Evolutionary conservation across 1,284 basidiomycete species (phyloP).

Genomic region (Pholiota adiposa): DNA sequence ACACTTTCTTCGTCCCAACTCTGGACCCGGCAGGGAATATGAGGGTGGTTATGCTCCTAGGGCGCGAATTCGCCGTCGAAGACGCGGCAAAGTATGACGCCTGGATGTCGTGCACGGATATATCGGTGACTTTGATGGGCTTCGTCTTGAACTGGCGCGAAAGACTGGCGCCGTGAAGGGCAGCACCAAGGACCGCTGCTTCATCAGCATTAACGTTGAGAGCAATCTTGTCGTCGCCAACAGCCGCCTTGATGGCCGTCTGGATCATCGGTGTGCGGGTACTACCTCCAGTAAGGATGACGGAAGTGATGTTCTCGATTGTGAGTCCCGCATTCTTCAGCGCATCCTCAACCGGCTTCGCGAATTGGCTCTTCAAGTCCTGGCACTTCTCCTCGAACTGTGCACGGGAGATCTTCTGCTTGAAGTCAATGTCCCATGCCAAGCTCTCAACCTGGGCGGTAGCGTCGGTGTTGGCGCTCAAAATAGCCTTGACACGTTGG

Average conservation of each 20-base stretch:
- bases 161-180: slow-evolving; percentile 89
- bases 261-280: slow-evolving; percentile 95
- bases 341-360: slow-evolving; percentile 80
- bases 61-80: slow-evolving; percentile 48
- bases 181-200: slow-evolving; percentile 93
- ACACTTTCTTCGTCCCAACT: slow-evolving; percentile 79
- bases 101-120: slow-evolving; percentile 73
- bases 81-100: slow-evolving; percentile 74
- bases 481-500: slow-evolving; percentile 86
- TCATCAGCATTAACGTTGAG: slow-evolving; percentile 98
- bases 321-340: slow-evolving; percentile 71
- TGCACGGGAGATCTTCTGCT: slow-evolving; percentile 74
- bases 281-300: slow-evolving; percentile 90
- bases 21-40: slow-evolving; percentile 81
- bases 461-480: slow-evolving; percentile 92
- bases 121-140: slow-evolving; percentile 85
- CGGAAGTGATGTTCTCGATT: slow-evolving; percentile 80
- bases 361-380: slow-evolving; percentile 67
- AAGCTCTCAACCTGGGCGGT: slow-evolving; percentile 80
- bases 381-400: slow-evolving; percentile 77
- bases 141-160: slow-evolving; percentile 97
- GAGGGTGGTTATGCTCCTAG: slow-evolving; percentile 71
- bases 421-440: slow-evolving; percentile 91
- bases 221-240: slow-evolving; percentile 87
- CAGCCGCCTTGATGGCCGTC: slow-evolving; percentile 72